These are phyloP conservation scores for Zygosaccharomyces pseudobailii DNA, from an alignment of 1,139 yeast genomes.

Conservation along the genomic window DNA sequence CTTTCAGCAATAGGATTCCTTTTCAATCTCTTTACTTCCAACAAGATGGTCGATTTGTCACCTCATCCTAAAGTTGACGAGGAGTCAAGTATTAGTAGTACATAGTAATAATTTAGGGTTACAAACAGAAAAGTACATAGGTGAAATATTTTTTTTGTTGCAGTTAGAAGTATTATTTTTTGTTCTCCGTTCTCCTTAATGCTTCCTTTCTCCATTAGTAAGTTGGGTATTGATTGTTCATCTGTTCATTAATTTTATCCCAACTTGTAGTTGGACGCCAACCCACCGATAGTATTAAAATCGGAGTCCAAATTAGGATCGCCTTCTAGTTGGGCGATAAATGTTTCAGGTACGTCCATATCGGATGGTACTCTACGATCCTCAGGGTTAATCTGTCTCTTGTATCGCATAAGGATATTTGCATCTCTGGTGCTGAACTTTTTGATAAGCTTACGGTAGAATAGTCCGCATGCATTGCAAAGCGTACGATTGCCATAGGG, in stretches of 20 bases:
- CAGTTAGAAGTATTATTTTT: neutral
- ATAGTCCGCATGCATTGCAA: slow-evolving; percentile 80
- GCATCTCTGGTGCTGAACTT: slow-evolving; percentile 32
- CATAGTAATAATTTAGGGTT: neutral
- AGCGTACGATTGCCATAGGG: slow-evolving; percentile 70
- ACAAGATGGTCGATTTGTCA: slow-evolving; percentile 8
- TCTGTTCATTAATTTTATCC: neutral
- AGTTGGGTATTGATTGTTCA: neutral
- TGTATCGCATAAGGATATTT: slow-evolving; percentile 30
- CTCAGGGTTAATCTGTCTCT: slow-evolving; percentile 24
- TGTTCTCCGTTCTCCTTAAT: neutral
- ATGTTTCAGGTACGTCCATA: slow-evolving; percentile 25
- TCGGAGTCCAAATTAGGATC: slow-evolving; percentile 23
- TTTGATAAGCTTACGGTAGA: slow-evolving; percentile 64
- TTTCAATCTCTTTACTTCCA: slow-evolving; percentile 13
- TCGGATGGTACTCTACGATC: slow-evolving; percentile 30
- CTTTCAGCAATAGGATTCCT: slow-evolving; percentile 12
- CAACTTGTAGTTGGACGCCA: slow-evolving; percentile 3
- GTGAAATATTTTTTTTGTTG: neutral
- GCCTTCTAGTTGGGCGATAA: slow-evolving; percentile 19
- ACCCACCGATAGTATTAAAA: slow-evolving; percentile 18
- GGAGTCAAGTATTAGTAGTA: neutral
- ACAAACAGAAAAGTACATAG: neutral
- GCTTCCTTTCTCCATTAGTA: neutral
- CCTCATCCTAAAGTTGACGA: neutral